Evolutionary conservation across 2,329 filamentous ascomycete genomes (phyloP).

Genomic region (Neopestalotiopsis clavispora): DNA sequence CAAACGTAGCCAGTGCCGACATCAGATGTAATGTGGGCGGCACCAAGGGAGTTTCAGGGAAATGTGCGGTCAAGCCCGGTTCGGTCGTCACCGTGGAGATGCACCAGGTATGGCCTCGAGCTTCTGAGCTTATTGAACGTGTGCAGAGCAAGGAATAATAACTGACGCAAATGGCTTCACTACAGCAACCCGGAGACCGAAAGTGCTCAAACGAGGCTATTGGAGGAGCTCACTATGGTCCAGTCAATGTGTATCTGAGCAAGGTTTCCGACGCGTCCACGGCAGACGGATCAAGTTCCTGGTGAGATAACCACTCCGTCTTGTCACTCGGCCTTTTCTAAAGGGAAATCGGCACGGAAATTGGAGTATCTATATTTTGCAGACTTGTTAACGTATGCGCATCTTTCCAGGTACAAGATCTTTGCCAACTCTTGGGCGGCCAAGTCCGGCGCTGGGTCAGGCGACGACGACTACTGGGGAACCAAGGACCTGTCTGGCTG

Average conservation of each 20-base stretch:
- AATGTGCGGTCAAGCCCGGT: constrained; percentile 53
- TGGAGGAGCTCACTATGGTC: constrained; percentile 49
- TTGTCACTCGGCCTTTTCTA: too few species aligned
- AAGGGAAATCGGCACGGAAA: too few species aligned
- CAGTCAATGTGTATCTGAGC: constrained; percentile 46
- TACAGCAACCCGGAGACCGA: constrained; percentile 33
- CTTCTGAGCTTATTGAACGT: neutral
- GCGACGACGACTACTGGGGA: constrained; percentile 51
- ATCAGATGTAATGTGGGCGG: constrained; percentile 48
- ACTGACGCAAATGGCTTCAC: neutral
- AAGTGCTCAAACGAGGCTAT: constrained; percentile 46
- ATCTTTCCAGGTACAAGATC: constrained; percentile 43
- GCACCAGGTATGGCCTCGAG: constrained; percentile 46
- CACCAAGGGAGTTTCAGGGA: constrained; percentile 39
- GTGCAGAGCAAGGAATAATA: too few species aligned
- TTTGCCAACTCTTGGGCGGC: constrained; percentile 47
- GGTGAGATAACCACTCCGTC: constrained; percentile 24
- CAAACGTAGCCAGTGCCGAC: constrained; percentile 44
- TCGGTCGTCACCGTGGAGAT: constrained; percentile 60
- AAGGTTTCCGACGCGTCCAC: constrained; percentile 43
- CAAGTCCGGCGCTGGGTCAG: constrained; percentile 37
- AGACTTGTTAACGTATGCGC: neutral
- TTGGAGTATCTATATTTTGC: too few species aligned
- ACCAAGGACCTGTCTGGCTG: constrained; percentile 46
- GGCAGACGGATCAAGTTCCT: constrained; percentile 37